Base-by-base conservation (phyloP, 2,329 filamentous ascomycete genomes). In the Venturia nashicola region DNA sequence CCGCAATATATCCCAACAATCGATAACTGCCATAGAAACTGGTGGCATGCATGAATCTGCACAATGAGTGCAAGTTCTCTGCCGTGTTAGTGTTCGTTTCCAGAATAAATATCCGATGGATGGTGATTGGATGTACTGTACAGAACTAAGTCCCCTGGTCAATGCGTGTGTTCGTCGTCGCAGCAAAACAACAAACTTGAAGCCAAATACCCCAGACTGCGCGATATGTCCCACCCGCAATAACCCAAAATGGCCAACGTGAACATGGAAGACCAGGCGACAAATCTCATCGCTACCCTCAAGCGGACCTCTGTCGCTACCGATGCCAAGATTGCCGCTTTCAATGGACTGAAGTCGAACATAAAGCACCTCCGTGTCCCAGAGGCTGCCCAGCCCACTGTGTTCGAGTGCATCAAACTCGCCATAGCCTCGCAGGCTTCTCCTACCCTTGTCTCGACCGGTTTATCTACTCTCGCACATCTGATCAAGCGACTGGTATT, bases 351-450 rank as follows among this genome's bases (percentile, higher is more conserved):
- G 76, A 96, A 96, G 77, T 91, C 89, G 54, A 84, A 86, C 73
- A 96, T 96, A 80, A 96, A 96, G 76, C 91, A 96, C 75, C 88
- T 89, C 73, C 91, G 91, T 78, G 90, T 96, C 57, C 90, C 91
- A 66, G 90, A 95, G 68, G 76, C 77, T 63, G 82, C 82, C 70
- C 83, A 95, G 69, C 77, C 84, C 34, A 80, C 84, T 65, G 84
- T 96, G 67, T 95, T 96, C 76, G 91, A 97, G 66, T 89, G 87
- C 67, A 81, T 95, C 70, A 87, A 88, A 67, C 78, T 86, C 62
- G 89, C 90, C 66, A 88, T 93, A 68, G 79, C 81, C 63, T 89
- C 90, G 51, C 87, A 89, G 70, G 89, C 95, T 71, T 87, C 87
- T 54, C 83, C 85, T 42, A 75, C 76, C 23, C 86, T 96, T 66